A percentile compares a stretch with the other conserved stretches of the same genome.
Conservation (phyloP, 192 early-diverging fungal genomes). For the Umbelopsis sp. region DNA sequence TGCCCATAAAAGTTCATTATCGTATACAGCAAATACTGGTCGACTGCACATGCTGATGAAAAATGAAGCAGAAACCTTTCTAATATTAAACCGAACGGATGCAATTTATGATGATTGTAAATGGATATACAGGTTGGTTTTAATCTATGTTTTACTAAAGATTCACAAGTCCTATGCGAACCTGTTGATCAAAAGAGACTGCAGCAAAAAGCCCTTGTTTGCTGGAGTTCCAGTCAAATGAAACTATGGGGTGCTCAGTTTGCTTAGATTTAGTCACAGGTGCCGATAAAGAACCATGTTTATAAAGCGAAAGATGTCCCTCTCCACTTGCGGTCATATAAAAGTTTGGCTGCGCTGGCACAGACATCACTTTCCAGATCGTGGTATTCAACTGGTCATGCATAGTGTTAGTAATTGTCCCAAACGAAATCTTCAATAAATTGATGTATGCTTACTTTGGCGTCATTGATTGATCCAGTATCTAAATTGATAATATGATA, state of each 20-base stretch:
- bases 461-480: constrained; percentile 48
- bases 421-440: constrained; percentile 25
- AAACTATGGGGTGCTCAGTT: constrained; percentile 68
- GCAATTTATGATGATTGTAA: background rate
- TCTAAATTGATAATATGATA: constrained; percentile 59
- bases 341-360: constrained; percentile 68
- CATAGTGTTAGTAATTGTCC: background rate
- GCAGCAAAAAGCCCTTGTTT: constrained; percentile 68
- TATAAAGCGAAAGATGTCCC: constrained; percentile 57
- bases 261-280: constrained; percentile 46
- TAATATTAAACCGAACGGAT: no score
- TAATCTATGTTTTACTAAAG: background rate
- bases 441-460: constrained; percentile 35
- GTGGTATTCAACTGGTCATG: constrained; percentile 39
- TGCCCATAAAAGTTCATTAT: no score
- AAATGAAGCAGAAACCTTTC: no score
- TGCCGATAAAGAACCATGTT: constrained; percentile 46
- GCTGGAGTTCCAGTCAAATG: constrained; percentile 69
- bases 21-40: no score
- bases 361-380: constrained; percentile 65
- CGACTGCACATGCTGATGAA: no score
- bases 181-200: constrained; percentile 67
- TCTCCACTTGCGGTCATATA: constrained; percentile 64
- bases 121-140: background rate
- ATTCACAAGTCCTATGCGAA: constrained; percentile 65